Evolutionary conservation across 345 rosid genomes (phyloP), one percentile per base, ranked within the genome.

Genomic region (Eucalyptus tenuipes): DNA sequence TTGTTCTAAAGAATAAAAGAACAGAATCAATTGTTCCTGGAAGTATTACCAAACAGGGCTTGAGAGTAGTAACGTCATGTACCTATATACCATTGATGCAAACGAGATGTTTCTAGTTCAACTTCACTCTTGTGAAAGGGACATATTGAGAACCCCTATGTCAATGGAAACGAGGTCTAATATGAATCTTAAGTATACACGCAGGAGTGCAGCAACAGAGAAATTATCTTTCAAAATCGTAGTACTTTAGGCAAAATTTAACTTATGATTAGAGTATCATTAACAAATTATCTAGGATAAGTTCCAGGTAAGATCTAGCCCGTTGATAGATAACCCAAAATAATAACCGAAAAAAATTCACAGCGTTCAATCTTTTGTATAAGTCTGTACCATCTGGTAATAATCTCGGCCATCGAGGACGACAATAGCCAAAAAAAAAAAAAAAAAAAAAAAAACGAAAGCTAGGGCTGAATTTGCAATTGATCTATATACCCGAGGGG

Each of bases 1-100:
- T 49, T 18, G 1, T 18, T 18, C 2, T 7, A 0, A 52, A 20
- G 0, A 52, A 18, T 52, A 20, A 52, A 52, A 52, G 0, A 52
- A 18, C 24, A 52, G 0, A 52, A 52, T 52, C 25, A 52, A 20
- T 52, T 52, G 0, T 52, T 52, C 25, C 1, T 1, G 4, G 2
- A 20, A 50, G 22, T 50, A 8, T 50, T 50, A 50, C 25, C 57
- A 52, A 20, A 52, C 5, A 8, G 5, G 24, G 57, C 57, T 64
- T n/a, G 37, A 13, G 71, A 29, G 71, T 61, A 61, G 71, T 61
- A 61, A 61, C 1, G 17, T 29, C 81, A 5, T 5, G 13, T 33
- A 33, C 22, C 25, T 33, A 37, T 37, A 10, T 10, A 71, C 27
- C 2, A 1, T 37, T 13, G 82, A 75, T 37, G 47, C 12, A 6